Conservation (phyloP, 1,284 basidiomycete genomes). For the Rhizoctonia solani region DNA sequence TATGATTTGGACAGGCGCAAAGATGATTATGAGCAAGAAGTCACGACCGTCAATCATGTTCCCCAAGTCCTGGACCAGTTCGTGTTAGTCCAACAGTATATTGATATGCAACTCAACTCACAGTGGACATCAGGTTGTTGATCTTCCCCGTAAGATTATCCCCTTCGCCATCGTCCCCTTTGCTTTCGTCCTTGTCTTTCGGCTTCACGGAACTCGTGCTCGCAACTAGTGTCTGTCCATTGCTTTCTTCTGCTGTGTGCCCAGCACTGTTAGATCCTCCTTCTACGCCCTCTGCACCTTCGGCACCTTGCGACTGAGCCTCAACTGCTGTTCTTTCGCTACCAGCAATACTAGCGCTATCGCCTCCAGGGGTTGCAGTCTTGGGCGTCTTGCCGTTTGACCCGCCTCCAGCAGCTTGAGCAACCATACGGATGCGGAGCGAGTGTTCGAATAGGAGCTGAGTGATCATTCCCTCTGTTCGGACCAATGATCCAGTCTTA, state of each 20-base stretch:
- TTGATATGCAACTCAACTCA: not conserved
- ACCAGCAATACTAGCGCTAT: not conserved
- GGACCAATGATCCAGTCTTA: conserved; percentile 34
- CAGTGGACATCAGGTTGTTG: conserved; percentile 37
- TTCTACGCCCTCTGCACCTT: too few species aligned
- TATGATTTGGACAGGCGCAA: conserved; percentile 20
- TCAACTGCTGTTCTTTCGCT: not conserved
- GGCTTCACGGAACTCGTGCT: not conserved
- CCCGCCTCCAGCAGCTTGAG: conserved; percentile 32
- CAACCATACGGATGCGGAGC: conserved; percentile 38
- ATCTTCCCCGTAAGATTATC: conserved; percentile 36
- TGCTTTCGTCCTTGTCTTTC: not conserved
- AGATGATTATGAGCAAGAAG: conserved; percentile 36
- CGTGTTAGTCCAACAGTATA: not conserved
- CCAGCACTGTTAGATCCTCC: not conserved
- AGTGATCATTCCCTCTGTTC: conserved; percentile 37
- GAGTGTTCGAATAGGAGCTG: conserved; percentile 39
- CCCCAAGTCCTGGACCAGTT: not conserved
- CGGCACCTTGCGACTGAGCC: not conserved
- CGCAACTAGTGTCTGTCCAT: conserved; percentile 13
- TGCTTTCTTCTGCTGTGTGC: conserved; percentile 2
- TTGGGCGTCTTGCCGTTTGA: conserved; percentile 10
- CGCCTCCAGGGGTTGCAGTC: not conserved
- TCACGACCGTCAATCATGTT: conserved; percentile 21
- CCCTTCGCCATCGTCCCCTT: not conserved